Evolutionary conservation across 345 rosid species (phyloP).

Genomic region (Eucalyptus rudis): DNA sequence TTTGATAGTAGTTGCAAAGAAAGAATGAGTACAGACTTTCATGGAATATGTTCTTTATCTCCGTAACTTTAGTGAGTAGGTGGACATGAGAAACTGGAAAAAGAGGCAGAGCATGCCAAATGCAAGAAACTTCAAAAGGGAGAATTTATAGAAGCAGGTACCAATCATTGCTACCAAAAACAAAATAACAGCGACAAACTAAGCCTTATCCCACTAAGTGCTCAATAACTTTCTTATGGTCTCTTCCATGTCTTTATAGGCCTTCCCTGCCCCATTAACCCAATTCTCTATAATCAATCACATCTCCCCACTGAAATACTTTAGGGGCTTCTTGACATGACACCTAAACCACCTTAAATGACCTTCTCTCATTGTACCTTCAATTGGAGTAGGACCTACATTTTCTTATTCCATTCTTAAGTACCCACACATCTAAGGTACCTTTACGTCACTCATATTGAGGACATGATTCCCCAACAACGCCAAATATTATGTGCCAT

Average conservation of each 20-base stretch:
- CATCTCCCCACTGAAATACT: background rate
- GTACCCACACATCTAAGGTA: background rate
- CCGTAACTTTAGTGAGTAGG: background rate
- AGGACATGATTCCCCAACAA: background rate
- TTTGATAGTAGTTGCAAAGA: background rate
- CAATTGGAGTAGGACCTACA: background rate
- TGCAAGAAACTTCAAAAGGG: background rate
- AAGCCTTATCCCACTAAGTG: background rate
- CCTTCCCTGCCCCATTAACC: background rate
- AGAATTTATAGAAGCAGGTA: background rate
- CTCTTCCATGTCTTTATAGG: background rate
- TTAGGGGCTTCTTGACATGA: background rate
- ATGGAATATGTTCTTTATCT: background rate
- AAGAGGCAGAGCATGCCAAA: background rate
- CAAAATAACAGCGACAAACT: background rate
- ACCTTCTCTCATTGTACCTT: background rate
- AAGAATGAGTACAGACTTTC: background rate
- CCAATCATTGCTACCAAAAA: background rate
- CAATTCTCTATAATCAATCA: background rate
- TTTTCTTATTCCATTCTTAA: background rate
- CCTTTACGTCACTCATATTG: background rate
- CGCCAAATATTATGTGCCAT: background rate
- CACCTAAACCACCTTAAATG: background rate
- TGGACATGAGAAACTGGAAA: background rate
- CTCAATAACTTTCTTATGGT: background rate